A percentile compares a stretch with the other conserved stretches of the same genome.
phyloP scores from a whole-genome alignment of 768 basidiomycete species.

The Bullera alba region DNA sequence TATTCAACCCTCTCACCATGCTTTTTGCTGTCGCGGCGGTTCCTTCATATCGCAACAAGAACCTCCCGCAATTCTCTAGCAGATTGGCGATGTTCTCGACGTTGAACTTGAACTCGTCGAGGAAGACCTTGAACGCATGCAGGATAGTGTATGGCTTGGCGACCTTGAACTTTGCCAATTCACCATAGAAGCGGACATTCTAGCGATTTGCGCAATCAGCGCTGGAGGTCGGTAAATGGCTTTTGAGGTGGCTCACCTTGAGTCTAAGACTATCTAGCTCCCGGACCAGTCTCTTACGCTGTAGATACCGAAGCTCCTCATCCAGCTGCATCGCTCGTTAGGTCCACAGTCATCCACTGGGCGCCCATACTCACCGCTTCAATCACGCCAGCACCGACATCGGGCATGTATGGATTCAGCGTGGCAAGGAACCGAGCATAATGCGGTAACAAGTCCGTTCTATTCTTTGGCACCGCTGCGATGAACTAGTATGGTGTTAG shows the following conservation, averaged over 20 bases:
- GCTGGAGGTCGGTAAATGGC: not conserved
- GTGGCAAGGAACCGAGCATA: constrained; percentile 86
- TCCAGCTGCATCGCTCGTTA: constrained; percentile 60
- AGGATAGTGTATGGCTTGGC: constrained; percentile 86
- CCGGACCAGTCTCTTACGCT: constrained; percentile 85
- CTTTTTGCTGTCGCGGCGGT: constrained; percentile 77
- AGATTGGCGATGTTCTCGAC: constrained; percentile 87
- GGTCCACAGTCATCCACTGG: not conserved
- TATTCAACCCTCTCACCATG: constrained; percentile 60
- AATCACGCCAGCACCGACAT: constrained; percentile 76
- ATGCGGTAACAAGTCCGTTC: constrained; percentile 84
- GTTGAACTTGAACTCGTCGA: constrained; percentile 90
- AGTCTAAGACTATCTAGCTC: constrained; percentile 77
- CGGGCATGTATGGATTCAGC: constrained; percentile 85
- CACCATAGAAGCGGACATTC: constrained; percentile 83
- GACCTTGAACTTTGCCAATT: constrained; percentile 89
- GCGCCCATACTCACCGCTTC: constrained; percentile 59
- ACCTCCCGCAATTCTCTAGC: constrained; percentile 89
- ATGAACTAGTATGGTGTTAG: constrained; percentile 47
- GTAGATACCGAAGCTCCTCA: constrained; percentile 92
- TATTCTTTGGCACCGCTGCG: constrained; percentile 72
- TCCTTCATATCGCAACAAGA: constrained; percentile 76
- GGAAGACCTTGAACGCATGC: constrained; percentile 92
- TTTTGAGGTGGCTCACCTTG: constrained; percentile 54
- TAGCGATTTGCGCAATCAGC: constrained; percentile 43